phyloP scores from a whole-genome alignment of 1,284 basidiomycete genomes.

The Irpex lacteus region DNA sequence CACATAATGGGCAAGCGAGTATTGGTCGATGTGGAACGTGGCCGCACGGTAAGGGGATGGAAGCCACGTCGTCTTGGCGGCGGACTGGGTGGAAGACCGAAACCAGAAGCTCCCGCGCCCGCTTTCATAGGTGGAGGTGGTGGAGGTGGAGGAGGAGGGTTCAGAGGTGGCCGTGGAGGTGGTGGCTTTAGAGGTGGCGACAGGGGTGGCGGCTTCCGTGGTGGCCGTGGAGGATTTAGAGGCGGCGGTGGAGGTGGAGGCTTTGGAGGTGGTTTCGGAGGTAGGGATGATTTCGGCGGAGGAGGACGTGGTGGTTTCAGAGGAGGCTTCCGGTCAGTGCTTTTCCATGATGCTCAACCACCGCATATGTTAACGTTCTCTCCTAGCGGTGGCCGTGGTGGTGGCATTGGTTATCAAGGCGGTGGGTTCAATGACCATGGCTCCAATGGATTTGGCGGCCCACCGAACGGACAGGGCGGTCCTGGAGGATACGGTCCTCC shows the following conservation, averaged over 20 bases:
- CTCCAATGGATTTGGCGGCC: constrained; percentile 33
- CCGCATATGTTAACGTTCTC: constrained; percentile 15
- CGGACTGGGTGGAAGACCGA: constrained; percentile 93
- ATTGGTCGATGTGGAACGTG: constrained; percentile 96
- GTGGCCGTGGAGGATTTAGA: constrained; percentile 40
- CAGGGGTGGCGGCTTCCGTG: constrained; percentile 25
- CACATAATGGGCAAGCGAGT: constrained; percentile 95
- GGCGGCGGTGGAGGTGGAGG: constrained; percentile 37
- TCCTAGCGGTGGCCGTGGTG: constrained; percentile 62
- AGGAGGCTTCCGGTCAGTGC: constrained; percentile 18
- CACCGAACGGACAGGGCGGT: constrained; percentile 27
- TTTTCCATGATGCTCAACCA: neutral
- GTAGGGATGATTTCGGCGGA: constrained; percentile 17
- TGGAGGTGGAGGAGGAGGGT: constrained; percentile 35
- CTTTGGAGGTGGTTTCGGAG: constrained; percentile 30
- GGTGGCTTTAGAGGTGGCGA: constrained; percentile 39
- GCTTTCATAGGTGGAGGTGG: constrained; percentile 30
- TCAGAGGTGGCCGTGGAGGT: constrained; percentile 41
- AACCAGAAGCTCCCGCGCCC: constrained; percentile 62
- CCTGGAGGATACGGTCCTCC: constrained; percentile 31
- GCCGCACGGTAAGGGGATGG: constrained; percentile 97
- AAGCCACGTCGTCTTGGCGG: constrained; percentile 95
- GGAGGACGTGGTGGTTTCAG: constrained; percentile 30
- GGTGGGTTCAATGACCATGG: constrained; percentile 31
- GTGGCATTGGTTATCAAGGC: constrained; percentile 68